phyloP scores from a whole-genome alignment of 768 basidiomycete species.

The Pleurotus tuoliensis region DNA sequence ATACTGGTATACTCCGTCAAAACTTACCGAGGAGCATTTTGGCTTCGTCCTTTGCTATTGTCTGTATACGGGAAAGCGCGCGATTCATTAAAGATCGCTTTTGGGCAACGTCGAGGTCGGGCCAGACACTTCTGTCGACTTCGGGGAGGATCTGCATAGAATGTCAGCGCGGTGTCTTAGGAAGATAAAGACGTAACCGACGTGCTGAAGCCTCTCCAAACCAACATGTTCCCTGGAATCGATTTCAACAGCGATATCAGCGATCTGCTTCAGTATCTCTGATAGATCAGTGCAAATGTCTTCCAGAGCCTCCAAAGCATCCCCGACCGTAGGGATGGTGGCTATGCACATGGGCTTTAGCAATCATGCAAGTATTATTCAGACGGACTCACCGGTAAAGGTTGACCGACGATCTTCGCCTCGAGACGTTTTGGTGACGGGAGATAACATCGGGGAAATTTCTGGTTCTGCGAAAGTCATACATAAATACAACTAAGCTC shows the following conservation, averaged over 20 bases:
- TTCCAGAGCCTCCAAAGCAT: conserved; percentile 64
- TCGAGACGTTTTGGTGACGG: conserved; percentile 53
- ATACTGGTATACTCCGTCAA: not conserved
- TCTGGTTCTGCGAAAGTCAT: conserved; percentile 50
- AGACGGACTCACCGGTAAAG: conserved; percentile 46
- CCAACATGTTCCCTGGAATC: conserved; percentile 66
- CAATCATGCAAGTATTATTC: not conserved
- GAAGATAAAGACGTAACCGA: conserved; percentile 22
- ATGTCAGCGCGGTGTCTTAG: not conserved
- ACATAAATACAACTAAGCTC: not conserved
- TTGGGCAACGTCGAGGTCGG: conserved; percentile 65
- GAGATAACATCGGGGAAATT: conserved; percentile 68
- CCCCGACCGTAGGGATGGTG: conserved; percentile 72
- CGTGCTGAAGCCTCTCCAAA: conserved; percentile 70
- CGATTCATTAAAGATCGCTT: conserved; percentile 63
- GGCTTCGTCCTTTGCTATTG: conserved; percentile 37
- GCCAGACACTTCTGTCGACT: conserved; percentile 56
- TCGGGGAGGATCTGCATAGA: conserved; percentile 16
- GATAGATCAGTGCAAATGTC: conserved; percentile 59
- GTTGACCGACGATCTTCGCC: conserved; percentile 55
- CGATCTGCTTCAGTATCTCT: conserved; percentile 59
- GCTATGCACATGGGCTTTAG: conserved; percentile 34
- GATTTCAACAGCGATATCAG: conserved; percentile 66
- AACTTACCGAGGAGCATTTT: conserved; percentile 54
- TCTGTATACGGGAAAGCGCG: conserved; percentile 48